Evolutionary conservation across 106 monocot genomes (phyloP), one percentile per base, ranked within the genome.

Genomic region (Xerophyta viscosa): DNA sequence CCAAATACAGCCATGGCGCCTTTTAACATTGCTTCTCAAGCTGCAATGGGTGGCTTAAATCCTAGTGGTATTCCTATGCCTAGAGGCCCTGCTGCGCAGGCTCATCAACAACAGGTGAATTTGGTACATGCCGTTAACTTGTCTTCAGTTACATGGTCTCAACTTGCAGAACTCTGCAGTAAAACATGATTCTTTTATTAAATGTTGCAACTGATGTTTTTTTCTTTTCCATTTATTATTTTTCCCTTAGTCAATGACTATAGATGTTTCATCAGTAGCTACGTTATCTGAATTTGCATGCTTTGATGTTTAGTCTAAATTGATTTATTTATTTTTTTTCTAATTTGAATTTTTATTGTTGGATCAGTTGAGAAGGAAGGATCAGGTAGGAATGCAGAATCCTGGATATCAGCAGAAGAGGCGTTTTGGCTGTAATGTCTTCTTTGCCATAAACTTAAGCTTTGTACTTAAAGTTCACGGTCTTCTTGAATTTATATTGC

Each of bases 331-430:
- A 17, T 14, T 44, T 4, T 13, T 17, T 37, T 45, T 59, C 53
- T 59, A 7, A 43, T 11, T 59, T 23, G 2, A n/a, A 29, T 52
- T 50, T 44, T 66, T 7, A 3, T 43, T 48, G 39, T 25, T 69
- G 33, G 10, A 58, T 64, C 74, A 89, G 86, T 42, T 89, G 68
- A 76, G 96, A 52, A 72, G 96, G 63, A 98, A 82, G 59, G 96
- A 98, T 65, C 89, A 58, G 44, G 79, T 75, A 66, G 92, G 92
- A 29, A 77, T 82, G 96, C 89, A 85, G 50, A 89, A 89, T 59
- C 66, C 70, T 52, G 96, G 85, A 13, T 98, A 86, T 55, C 94
- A 87, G 63, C 88, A 88, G 71, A 87, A 89, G 67, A 81, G 96
- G 44, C 76, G 88, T 8, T 89, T 85, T 57, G 76, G 73, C 75